These are phyloP conservation scores for Porphyrellus cyaneotinctus DNA, from an alignment of 768 basidiomycete species.

Conservation along the genomic window DNA sequence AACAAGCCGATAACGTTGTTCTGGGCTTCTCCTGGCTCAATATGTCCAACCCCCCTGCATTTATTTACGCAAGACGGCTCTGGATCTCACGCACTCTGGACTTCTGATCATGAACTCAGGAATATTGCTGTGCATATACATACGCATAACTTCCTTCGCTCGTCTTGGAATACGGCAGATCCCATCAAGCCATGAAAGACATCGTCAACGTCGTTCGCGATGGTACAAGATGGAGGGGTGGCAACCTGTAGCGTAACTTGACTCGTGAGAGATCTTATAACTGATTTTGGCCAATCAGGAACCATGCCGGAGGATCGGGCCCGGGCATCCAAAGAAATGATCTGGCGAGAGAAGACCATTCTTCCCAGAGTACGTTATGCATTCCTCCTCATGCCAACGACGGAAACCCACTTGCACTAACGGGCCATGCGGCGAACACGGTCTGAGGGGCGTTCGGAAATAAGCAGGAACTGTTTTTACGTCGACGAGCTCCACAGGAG, in stretches of 20 bases:
- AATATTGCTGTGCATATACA: slow-evolving; percentile 4
- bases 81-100: neutral
- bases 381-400: neutral
- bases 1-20: neutral
- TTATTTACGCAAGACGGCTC: neutral
- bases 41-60: neutral
- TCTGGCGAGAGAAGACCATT: neutral
- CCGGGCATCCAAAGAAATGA: neutral
- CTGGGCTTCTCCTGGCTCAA: slow-evolving; percentile 3
- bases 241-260: neutral
- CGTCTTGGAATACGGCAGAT: neutral
- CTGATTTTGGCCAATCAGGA: slow-evolving; percentile 5
- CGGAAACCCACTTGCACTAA: neutral
- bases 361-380: neutral
- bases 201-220: neutral
- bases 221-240: neutral
- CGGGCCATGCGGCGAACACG: neutral
- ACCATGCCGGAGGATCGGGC: neutral
- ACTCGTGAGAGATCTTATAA: neutral
- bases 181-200: slow-evolving; percentile 1
- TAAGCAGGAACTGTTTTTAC: slow-evolving; percentile 7
- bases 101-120: neutral
- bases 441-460: slow-evolving; percentile 5
- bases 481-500: neutral
- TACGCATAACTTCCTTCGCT: slow-evolving; percentile 2